Evolutionary conservation across 2,329 filamentous ascomycete genomes (phyloP).

Genomic region (Plectosphaerella sp.): DNA sequence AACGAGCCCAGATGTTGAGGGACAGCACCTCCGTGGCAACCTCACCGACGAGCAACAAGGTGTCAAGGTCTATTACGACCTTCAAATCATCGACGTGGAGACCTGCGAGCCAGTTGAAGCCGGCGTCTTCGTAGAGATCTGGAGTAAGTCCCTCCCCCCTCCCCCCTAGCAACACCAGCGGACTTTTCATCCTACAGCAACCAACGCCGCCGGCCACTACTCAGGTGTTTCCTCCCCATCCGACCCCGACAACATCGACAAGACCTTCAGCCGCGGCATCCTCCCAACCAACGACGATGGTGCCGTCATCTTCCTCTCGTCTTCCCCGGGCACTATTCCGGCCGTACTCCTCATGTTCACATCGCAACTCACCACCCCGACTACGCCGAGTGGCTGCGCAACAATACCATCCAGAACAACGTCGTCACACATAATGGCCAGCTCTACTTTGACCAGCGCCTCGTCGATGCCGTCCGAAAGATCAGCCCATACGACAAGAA

Average conservation of each 20-base stretch:
- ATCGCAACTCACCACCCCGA: not conserved
- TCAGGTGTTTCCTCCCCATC: slow-evolving; percentile 3
- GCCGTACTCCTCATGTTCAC: not conserved
- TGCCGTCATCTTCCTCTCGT: not conserved
- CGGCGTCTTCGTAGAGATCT: slow-evolving; percentile 5
- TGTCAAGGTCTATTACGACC: slow-evolving; percentile 5
- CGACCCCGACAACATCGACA: slow-evolving; percentile 2
- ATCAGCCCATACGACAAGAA: not conserved
- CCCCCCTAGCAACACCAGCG: not conserved
- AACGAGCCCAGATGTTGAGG: slow-evolving; percentile 5
- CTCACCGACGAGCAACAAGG: slow-evolving; percentile 4
- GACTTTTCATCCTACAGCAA: not conserved
- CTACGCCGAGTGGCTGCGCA: not conserved
- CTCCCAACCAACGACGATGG: not conserved
- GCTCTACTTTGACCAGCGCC: slow-evolving; percentile 1
- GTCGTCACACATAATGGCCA: not conserved
- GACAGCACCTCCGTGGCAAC: slow-evolving; percentile 4
- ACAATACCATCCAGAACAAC: slow-evolving; percentile 6
- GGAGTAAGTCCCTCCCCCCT: slow-evolving; percentile 2
- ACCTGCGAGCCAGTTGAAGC: slow-evolving; percentile 5
- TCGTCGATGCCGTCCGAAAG: not conserved
- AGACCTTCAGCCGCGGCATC: not conserved
- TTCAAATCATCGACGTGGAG: slow-evolving; percentile 10
- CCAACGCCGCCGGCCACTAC: slow-evolving; percentile 8
- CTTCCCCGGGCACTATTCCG: not conserved